A percentile compares a stretch with the other conserved stretches of the same genome.
Evolutionary conservation across 345 rosid species (phyloP).

Genomic region (Camelina neglecta): DNA sequence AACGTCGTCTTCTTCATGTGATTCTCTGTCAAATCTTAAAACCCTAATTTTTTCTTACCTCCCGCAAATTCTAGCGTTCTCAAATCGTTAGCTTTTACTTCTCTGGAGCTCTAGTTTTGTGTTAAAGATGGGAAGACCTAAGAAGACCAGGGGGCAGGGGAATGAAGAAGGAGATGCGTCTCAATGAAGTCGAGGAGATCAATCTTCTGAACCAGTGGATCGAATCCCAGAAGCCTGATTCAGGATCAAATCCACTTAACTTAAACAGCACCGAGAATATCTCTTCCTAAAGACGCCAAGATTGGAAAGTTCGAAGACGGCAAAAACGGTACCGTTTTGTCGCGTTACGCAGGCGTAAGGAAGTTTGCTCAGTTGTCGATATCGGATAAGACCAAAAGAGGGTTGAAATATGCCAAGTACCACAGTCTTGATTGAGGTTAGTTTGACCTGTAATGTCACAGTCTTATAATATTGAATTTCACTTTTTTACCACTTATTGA

Average conservation of each 20-base stretch:
- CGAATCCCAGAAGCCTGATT: slow-evolving; percentile 78
- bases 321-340: slow-evolving; percentile 45
- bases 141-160: slow-evolving; percentile 42
- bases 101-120: not conserved
- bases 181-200: slow-evolving; percentile 62
- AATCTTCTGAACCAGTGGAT: slow-evolving; percentile 70
- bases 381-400: slow-evolving; percentile 75
- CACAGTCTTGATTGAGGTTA: no score
- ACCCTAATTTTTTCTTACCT: slow-evolving; percentile 9
- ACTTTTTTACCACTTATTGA: no score
- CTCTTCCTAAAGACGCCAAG: slow-evolving; percentile 56
- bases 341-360: slow-evolving; percentile 65
- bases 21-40: not conserved
- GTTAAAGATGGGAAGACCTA: slow-evolving; percentile 51
- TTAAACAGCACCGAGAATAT: not conserved
- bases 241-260: slow-evolving; percentile 75
- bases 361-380: slow-evolving; percentile 72
- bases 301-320: slow-evolving; percentile 58
- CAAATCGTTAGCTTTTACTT: not conserved
- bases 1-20: not conserved
- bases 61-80: not conserved
- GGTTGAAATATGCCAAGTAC: slow-evolving; percentile 58
- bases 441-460: no score
- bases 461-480: no score
- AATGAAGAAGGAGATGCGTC: slow-evolving; percentile 48